Conservation (phyloP, 2,329 filamentous ascomycete species). For the Fusarium udum region DNA sequence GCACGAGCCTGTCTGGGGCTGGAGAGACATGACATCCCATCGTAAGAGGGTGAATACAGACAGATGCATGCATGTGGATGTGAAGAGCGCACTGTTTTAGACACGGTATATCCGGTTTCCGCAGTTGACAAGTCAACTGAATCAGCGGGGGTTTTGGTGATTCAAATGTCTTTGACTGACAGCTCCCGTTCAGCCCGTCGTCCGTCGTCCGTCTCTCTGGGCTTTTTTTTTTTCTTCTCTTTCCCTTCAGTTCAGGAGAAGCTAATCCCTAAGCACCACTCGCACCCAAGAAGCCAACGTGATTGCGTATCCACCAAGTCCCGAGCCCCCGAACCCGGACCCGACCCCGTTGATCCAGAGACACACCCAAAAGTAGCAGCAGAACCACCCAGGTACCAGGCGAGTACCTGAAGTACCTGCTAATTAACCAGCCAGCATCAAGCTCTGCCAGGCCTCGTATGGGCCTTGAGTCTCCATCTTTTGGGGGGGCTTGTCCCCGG, state of each 20-base stretch:
- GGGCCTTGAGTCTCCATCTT: conserved; percentile 22
- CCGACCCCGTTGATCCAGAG: conserved; percentile 42
- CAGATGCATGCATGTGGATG: conserved; percentile 5
- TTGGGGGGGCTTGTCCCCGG: conserved; percentile 26
- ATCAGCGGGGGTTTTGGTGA: background rate
- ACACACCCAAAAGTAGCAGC: conserved; percentile 33
- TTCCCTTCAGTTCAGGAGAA: conserved; percentile 7
- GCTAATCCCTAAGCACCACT: conserved; percentile 4
- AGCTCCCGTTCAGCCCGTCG: background rate
- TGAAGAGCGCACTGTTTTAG: conserved; percentile 19
- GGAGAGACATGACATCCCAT: conserved; percentile 10
- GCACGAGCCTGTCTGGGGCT: conserved; percentile 24
- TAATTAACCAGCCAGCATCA: conserved; percentile 26
- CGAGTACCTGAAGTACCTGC: conserved; percentile 19
- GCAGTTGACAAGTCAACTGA: conserved; percentile 1
- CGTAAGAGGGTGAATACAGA: conserved; percentile 25
- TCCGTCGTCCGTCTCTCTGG: background rate
- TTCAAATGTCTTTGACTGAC: background rate
- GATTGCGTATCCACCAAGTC: conserved; percentile 44
- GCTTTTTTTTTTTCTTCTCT: background rate
- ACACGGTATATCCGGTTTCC: conserved; percentile 8
- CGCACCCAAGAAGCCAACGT: conserved; percentile 36
- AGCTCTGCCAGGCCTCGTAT: conserved; percentile 22
- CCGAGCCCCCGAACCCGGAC: conserved; percentile 45
- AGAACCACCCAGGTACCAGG: conserved; percentile 24